Evolutionary conservation across 2,329 filamentous ascomycete species (phyloP).

Genomic region (Penicillium sp.): DNA sequence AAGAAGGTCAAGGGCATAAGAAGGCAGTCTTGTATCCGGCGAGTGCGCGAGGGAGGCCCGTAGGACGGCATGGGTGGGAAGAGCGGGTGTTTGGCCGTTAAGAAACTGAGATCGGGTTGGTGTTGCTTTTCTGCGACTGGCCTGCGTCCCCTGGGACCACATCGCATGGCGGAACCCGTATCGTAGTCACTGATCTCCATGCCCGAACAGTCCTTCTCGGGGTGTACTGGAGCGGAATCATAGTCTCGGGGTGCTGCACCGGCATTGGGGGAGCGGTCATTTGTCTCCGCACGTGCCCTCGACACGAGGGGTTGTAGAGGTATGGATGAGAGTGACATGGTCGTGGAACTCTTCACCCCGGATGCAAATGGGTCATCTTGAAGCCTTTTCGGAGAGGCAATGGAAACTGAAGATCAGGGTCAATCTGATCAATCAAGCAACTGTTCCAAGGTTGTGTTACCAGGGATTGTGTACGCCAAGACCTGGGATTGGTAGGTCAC

Average conservation of each 20-base stretch:
- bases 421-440: not conserved
- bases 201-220: not conserved
- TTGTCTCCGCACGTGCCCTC: slow-evolving; percentile 7
- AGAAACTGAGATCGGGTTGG: slow-evolving; percentile 5
- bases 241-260: not conserved
- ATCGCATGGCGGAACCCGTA: not conserved
- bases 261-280: slow-evolving; percentile 3
- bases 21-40: slow-evolving; percentile 64
- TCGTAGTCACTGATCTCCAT: not conserved
- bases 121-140: slow-evolving; percentile 14
- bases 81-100: slow-evolving; percentile 45
- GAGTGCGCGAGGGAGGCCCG: slow-evolving; percentile 69
- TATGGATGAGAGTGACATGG: slow-evolving; percentile 10
- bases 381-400: not conserved
- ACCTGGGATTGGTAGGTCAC: not conserved
- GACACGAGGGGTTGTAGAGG: slow-evolving; percentile 8
- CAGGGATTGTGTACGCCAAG: not conserved
- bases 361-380: slow-evolving; percentile 3
- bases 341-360: not conserved
- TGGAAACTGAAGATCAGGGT: not conserved
- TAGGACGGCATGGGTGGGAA: slow-evolving; percentile 86
- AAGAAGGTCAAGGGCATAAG: slow-evolving; percentile 72
- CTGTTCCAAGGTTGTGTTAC: not conserved
- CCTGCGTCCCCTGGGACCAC: not conserved
- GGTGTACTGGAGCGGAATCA: not conserved